Evolutionary conservation across 2,329 filamentous ascomycete genomes (phyloP).

Genomic region (Phialophora tarda): DNA sequence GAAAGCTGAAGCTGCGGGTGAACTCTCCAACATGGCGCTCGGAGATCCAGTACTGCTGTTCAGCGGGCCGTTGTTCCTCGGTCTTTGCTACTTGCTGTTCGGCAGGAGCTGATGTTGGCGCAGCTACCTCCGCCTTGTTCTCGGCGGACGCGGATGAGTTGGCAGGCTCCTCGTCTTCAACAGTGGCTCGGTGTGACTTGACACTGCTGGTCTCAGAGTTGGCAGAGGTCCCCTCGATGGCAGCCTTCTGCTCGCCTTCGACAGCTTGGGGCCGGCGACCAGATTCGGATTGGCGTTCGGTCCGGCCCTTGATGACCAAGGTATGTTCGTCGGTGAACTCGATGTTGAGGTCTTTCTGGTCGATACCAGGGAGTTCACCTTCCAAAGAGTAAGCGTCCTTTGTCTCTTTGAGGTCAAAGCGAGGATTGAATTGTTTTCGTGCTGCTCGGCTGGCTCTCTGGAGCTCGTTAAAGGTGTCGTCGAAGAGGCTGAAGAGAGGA

Average conservation of each 20-base stretch:
- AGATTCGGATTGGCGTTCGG: constrained; percentile 47
- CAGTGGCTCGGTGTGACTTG: constrained; percentile 49
- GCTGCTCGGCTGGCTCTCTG: constrained; percentile 35
- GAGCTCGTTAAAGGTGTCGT: constrained; percentile 45
- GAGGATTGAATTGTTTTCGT: constrained; percentile 48
- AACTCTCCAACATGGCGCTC: constrained; percentile 67
- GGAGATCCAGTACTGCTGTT: constrained; percentile 62
- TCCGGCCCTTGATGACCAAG: constrained; percentile 53
- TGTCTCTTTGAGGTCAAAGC: constrained; percentile 56
- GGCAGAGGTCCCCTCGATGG: constrained; percentile 30
- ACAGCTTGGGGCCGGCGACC: constrained; percentile 34
- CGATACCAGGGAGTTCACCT: constrained; percentile 56
- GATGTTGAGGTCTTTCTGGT: constrained; percentile 54
- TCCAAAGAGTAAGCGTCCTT: constrained; percentile 54
- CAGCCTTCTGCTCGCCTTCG: constrained; percentile 32
- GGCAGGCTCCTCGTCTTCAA: constrained; percentile 51
- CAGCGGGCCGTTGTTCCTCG: constrained; percentile 37
- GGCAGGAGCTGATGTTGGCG: constrained; percentile 42
- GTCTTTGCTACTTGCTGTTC: constrained; percentile 38
- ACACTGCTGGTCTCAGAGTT: constrained; percentile 35
- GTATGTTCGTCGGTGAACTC: constrained; percentile 57
- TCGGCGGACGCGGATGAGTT: constrained; percentile 31
- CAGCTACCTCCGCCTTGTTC: constrained; percentile 40
- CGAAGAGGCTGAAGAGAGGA: constrained; percentile 55
- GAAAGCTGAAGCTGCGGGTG: constrained; percentile 65